phyloP scores from a whole-genome alignment of 495 filamentous ascomycete species.

The Delitschia confertaspora region DNA sequence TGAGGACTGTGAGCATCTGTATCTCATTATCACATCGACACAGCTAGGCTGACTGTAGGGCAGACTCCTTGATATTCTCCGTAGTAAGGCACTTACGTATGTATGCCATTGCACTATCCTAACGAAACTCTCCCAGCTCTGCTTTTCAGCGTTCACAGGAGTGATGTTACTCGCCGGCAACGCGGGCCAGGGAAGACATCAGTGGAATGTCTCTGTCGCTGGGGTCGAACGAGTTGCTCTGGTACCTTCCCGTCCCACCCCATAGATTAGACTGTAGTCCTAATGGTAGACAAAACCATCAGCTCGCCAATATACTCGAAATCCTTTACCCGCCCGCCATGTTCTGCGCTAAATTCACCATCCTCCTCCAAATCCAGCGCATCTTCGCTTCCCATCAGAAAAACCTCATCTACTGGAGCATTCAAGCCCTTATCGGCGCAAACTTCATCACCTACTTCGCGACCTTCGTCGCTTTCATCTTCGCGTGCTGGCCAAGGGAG shows the following conservation, averaged over 20 bases:
- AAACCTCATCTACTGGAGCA: conserved; percentile 13
- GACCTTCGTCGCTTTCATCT: conserved; percentile 15
- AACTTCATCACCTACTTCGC: conserved; percentile 13
- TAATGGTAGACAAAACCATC: conserved; percentile 1
- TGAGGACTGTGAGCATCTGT: conserved; percentile 32
- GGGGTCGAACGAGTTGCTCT: background rate
- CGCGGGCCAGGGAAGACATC: conserved; percentile 18
- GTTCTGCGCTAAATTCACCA: conserved; percentile 8
- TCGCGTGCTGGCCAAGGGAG: conserved; percentile 8
- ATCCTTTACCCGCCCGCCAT: conserved; percentile 12
- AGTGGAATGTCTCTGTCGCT: conserved; percentile 21
- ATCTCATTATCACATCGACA: too few species aligned
- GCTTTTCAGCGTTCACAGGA: conserved; percentile 4
- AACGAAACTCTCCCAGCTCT: background rate
- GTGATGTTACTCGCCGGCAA: conserved; percentile 3
- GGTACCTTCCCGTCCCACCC: background rate
- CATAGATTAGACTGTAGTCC: background rate
- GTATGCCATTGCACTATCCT: background rate
- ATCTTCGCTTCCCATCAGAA: conserved; percentile 21
- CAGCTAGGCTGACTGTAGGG: background rate
- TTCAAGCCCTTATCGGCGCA: conserved; percentile 13
- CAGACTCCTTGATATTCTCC: background rate
- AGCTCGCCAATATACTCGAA: conserved; percentile 20
- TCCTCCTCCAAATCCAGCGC: conserved; percentile 13
- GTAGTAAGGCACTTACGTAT: conserved; percentile 1